Base-by-base conservation (phyloP, 202 grass and related monocot genomes). In the Panicum virgatum region DNA sequence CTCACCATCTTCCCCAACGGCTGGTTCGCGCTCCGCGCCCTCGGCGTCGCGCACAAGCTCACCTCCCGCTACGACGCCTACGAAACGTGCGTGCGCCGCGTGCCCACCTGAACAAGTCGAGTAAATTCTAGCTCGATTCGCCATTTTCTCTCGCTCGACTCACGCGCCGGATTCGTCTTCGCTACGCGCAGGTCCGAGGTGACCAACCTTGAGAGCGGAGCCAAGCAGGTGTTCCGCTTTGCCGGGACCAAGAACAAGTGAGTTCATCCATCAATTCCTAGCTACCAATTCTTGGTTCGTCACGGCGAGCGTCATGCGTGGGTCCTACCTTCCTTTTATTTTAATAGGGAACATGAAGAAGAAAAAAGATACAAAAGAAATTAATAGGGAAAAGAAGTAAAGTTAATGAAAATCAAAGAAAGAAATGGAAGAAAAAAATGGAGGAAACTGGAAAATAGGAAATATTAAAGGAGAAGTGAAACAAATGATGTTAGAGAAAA, bases 1-100 rank as follows among this genome's bases (percentile, higher is more conserved):
- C 39, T 97, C 38, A 77, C 44, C 56, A 73, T 97, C 64, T 85
- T 61, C 88, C 88, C 88, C 50, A 97, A 97, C 84, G 91, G 89
- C 36, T 97, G 91, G 91, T 92, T 80, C 61, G 91, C 94, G 29
- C 89, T 97, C 43, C 81, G 78, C 34, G 91, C 80, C 5, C 94
- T 97, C 52, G 80, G 94, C 54, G 86, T 97, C 36, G 86, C 81
- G 26, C 83, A 89, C 58, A 92, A 89, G 86, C 94, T 94, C 80
- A 72, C 30, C 54, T 83, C 88, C 68, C 73, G 80, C 86, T 94
- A 86, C 69, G 30, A 77, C 1, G 13, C 85, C 25, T 81, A 79
- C 75, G 29, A 87, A 19, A 87, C 54, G 89, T 94, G 78, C 44
- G 44, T 56, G 43, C 39, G 45, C 7, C 34, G 14, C 39, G 1